Percentiles rank a stretch among this genome's conserved stretches.
Evolutionary conservation across 2,329 filamentous ascomycete species (phyloP).

Genomic region (Aspergillus unguis): DNA sequence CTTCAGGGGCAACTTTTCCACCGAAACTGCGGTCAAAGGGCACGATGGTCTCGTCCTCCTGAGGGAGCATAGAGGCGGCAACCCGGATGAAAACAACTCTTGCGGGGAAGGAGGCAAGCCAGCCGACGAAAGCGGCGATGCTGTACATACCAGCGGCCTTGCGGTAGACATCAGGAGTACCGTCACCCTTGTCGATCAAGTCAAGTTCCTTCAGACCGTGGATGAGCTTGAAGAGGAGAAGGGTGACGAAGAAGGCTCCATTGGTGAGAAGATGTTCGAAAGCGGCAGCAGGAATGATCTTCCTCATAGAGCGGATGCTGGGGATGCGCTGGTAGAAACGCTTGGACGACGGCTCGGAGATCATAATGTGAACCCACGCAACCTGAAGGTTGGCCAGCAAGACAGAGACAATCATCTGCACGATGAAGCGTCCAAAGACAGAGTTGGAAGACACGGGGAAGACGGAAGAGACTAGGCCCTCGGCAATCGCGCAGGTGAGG

Average conservation of each 20-base stretch:
- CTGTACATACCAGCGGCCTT: conserved; percentile 27
- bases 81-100: conserved; percentile 75
- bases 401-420: conserved; percentile 57
- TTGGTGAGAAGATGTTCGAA: conserved; percentile 58
- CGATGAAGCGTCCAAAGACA: conserved; percentile 47
- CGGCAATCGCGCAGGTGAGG: conserved; percentile 47
- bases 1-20: conserved; percentile 70
- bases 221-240: conserved; percentile 44
- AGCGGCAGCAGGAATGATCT: conserved; percentile 66
- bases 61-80: conserved; percentile 80
- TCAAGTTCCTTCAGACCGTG: conserved; percentile 31
- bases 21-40: conserved; percentile 85
- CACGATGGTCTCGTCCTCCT: conserved; percentile 78
- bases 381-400: conserved; percentile 66
- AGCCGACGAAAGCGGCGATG: conserved; percentile 47
- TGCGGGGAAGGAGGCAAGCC: conserved; percentile 70
- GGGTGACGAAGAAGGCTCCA: conserved; percentile 38
- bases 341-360: conserved; percentile 64
- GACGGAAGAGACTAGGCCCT: conserved; percentile 45
- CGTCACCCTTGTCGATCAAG: background rate
- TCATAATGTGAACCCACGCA: conserved; percentile 82
- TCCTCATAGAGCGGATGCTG: conserved; percentile 61
- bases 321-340: conserved; percentile 69
- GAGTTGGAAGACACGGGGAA: conserved; percentile 26
- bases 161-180: conserved; percentile 13